phyloP scores from a whole-genome alignment of 1,284 basidiomycete species.

The Leccinum pallidistipes region DNA sequence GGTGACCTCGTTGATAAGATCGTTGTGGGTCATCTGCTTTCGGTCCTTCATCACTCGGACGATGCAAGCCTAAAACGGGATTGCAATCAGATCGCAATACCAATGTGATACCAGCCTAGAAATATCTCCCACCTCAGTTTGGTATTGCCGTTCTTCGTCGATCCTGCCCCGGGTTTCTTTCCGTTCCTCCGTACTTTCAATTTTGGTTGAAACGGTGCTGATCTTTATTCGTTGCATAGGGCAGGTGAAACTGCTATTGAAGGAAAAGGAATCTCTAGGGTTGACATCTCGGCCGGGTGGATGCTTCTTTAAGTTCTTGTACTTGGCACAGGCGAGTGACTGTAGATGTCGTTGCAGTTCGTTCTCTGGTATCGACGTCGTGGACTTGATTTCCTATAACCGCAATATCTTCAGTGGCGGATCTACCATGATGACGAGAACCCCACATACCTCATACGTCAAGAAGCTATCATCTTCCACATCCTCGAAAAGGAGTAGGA shows the following conservation, averaged over 20 bases:
- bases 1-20: constrained; percentile 90
- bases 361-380: constrained; percentile 71
- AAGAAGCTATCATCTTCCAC: constrained; percentile 67
- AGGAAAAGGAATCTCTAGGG: constrained; percentile 80
- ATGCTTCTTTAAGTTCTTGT: constrained; percentile 89
- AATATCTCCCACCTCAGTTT: constrained; percentile 72
- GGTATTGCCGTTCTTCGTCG: constrained; percentile 89
- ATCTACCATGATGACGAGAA: neutral
- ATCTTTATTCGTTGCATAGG: constrained; percentile 94
- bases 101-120: neutral
- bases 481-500: constrained; percentile 88
- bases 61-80: constrained; percentile 76
- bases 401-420: neutral
- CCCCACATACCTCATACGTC: constrained; percentile 62
- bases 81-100: constrained; percentile 5
- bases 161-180: constrained; percentile 91
- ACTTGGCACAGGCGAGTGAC: constrained; percentile 96
- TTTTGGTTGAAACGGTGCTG: constrained; percentile 81
- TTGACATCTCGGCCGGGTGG: constrained; percentile 86
- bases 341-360: constrained; percentile 93
- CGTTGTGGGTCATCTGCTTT: constrained; percentile 87
- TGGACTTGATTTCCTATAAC: constrained; percentile 63
- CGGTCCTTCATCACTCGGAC: constrained; percentile 98
- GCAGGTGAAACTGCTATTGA: constrained; percentile 82
- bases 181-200: constrained; percentile 86